Evolutionary conservation across 345 rosid species (phyloP).

Genomic region (Arabidopsis suecica): DNA sequence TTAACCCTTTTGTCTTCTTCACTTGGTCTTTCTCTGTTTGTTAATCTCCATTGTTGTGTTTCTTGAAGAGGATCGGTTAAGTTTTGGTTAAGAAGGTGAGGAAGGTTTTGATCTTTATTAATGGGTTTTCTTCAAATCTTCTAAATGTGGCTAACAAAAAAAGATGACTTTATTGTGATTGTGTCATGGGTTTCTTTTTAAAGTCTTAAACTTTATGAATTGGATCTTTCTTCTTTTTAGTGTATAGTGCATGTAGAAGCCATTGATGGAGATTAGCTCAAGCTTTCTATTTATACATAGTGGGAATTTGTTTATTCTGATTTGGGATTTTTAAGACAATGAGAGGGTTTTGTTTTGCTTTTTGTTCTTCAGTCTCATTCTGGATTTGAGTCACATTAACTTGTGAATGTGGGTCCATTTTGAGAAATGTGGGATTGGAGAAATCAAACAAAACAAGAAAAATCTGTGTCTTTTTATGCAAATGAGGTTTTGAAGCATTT

Average conservation of each 20-base stretch:
- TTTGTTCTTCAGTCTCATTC: constrained; percentile 23
- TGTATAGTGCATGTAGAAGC: constrained; percentile 37
- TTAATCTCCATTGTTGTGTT: constrained; percentile 32
- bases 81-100: constrained; percentile 35
- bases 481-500: background rate
- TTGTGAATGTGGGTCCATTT: constrained; percentile 38
- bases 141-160: constrained; percentile 27
- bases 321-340: constrained; percentile 7
- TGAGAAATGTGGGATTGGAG: constrained; percentile 27
- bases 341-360: background rate
- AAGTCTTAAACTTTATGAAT: constrained; percentile 37
- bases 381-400: constrained; percentile 36
- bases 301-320: constrained; percentile 3
- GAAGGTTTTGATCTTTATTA: background rate
- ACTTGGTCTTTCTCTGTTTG: background rate
- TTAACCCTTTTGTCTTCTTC: constrained; percentile 18
- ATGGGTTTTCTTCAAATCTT: constrained; percentile 15
- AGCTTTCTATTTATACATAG: constrained; percentile 27
- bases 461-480: background rate
- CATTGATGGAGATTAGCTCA: constrained; percentile 30
- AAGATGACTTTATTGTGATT: constrained; percentile 36
- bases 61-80: constrained; percentile 13
- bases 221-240: background rate
- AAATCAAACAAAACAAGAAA: background rate
- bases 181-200: constrained; percentile 41